Base-by-base conservation (phyloP, 2,329 filamentous ascomycete genomes). In the Clonostachys chloroleuca region DNA sequence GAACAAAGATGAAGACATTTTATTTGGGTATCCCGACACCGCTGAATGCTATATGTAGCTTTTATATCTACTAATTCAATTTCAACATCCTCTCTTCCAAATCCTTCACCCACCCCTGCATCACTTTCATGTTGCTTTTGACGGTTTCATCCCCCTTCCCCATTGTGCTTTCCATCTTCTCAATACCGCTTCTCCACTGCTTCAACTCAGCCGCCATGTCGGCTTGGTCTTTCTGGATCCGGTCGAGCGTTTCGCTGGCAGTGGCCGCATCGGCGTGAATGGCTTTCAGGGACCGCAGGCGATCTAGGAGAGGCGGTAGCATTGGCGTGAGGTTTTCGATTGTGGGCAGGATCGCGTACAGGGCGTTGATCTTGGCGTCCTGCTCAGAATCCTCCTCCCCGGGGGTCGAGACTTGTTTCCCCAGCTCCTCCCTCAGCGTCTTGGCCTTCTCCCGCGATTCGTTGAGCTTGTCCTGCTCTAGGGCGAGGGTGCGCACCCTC, bases 201-300 rank as follows among this genome's bases (percentile, higher is more conserved):
- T 84, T 83, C 49, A 99, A 84, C 63, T 97, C 94, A 6, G 77
- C 75, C 20, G 84, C 83, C 81, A 94, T 92, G 51, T 94, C 89
- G 2, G 77, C 78, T 67, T 97, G 94, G 52, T 84, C 78, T 59
- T 77, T 81, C 67, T 96, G 92, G 39, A 96, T 75, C 44, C 81
- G 81, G 46, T 87, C 83, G 45, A 99, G 71, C 8, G 85, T 88
- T 57, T 89, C 84, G 50, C 84, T 84, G 2, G 92, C 92, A 34
- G 82, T 82, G 24, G 89, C 92, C 1, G 94, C 94, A 57, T 92
- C 89, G 0, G 89, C 84, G 60, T 99, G 94, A 44, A 97, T 86
- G 13, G 85, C 83, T 49, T 89, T 80, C 47, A 99, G 73, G 9
- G 90, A 95, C 49, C 92, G 80, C 44, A 99, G 72, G 24, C 94